Conservation (phyloP, 768 basidiomycete species). For the Termitomyces eurrhizus region DNA sequence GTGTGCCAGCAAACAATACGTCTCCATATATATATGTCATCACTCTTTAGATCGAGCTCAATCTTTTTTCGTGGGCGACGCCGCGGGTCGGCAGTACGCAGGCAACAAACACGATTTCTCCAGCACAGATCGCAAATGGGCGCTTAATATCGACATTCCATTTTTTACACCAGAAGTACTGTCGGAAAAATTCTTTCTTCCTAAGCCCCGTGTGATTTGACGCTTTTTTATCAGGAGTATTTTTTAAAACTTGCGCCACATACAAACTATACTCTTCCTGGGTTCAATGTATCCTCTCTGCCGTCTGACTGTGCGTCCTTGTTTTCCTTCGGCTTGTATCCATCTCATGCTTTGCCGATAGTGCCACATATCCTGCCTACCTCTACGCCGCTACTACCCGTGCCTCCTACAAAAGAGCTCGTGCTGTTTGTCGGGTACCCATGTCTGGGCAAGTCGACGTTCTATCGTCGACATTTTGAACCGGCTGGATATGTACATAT, state of each 20-base stretch:
- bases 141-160: constrained; percentile 64
- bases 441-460: constrained; percentile 75
- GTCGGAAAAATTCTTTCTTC: not conserved
- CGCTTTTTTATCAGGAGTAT: constrained; percentile 56
- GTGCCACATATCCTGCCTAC: constrained; percentile 50
- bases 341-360: constrained; percentile 18
- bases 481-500: constrained; percentile 72
- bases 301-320: constrained; percentile 27
- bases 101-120: constrained; percentile 59
- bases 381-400: constrained; percentile 45
- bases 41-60: constrained; percentile 48
- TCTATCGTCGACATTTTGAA: constrained; percentile 68
- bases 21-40: not conserved
- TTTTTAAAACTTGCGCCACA: constrained; percentile 54
- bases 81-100: constrained; percentile 66
- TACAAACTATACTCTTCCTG: constrained; percentile 49
- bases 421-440: constrained; percentile 53
- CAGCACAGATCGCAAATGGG: constrained; percentile 83
- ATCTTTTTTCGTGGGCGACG: constrained; percentile 87
- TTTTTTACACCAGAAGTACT: constrained; percentile 85
- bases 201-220: not conserved
- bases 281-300: constrained; percentile 59
- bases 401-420: constrained; percentile 33
- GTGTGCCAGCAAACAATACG: constrained; percentile 10
- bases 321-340: not conserved